Percentiles rank a stretch among this genome's conserved stretches.
Conservation (phyloP, 225 moss, liverwort and hornwort genomes). For the Physcomitrium patens region DNA sequence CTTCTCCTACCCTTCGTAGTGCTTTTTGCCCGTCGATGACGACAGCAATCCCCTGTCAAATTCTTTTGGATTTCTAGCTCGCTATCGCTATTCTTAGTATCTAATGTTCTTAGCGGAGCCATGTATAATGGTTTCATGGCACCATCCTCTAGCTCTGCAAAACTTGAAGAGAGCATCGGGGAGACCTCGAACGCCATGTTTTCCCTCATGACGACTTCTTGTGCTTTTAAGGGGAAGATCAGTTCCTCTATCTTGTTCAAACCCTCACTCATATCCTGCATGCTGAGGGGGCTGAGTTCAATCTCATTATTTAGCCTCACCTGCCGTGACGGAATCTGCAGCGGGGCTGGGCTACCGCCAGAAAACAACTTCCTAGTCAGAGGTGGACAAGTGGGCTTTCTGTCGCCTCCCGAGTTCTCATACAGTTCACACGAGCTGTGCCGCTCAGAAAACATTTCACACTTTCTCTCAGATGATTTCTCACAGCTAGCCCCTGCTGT, state of each 20-base stretch:
- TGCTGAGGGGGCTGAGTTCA: slow-evolving; percentile 21
- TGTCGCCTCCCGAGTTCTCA: slow-evolving; percentile 24
- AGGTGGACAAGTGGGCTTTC: neutral
- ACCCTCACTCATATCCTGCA: slow-evolving; percentile 50
- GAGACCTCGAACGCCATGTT: slow-evolving; percentile 57
- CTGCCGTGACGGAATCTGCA: slow-evolving; percentile 29
- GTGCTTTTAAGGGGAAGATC: slow-evolving; percentile 44
- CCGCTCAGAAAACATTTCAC: slow-evolving; percentile 11
- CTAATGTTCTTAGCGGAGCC: slow-evolving; percentile 31
- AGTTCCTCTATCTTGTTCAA: slow-evolving; percentile 58
- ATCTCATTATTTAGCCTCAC: slow-evolving; percentile 27
- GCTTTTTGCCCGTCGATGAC: slow-evolving; percentile 43
- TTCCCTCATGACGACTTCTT: slow-evolving; percentile 52
- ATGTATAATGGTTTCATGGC: slow-evolving; percentile 27
- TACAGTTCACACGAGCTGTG: slow-evolving; percentile 47
- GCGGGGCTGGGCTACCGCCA: slow-evolving; percentile 14
- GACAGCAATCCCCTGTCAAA: neutral
- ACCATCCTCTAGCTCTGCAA: slow-evolving; percentile 25
- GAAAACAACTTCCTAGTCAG: slow-evolving; percentile 8
- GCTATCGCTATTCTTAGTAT: slow-evolving; percentile 32
- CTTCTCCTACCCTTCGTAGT: slow-evolving; percentile 43
- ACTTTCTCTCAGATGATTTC: slow-evolving; percentile 27
- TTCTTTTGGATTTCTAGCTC: slow-evolving; percentile 26
- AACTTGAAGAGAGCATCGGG: slow-evolving; percentile 15
- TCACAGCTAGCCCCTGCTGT: slow-evolving; percentile 36